Percentiles rank a stretch among this genome's conserved stretches.
Evolutionary conservation across 2,329 filamentous ascomycete genomes (phyloP).

Genomic region (Scedosporium minutisporum): DNA sequence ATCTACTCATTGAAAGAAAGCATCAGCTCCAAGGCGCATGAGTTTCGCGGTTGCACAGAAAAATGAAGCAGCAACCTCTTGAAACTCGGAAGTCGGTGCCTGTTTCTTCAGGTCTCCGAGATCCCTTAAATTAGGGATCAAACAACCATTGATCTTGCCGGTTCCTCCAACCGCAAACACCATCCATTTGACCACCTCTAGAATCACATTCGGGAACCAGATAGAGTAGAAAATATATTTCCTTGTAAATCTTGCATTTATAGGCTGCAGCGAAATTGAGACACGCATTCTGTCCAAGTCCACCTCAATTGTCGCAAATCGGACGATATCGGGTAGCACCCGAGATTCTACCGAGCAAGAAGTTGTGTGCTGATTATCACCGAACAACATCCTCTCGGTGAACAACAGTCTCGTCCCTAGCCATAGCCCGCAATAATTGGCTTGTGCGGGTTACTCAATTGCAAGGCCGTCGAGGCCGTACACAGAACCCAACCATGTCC

Average conservation of each 20-base stretch:
- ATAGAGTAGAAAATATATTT: neutral
- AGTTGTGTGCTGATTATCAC: neutral
- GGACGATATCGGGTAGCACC: neutral
- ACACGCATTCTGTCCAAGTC: too few species aligned
- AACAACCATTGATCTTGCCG: too few species aligned
- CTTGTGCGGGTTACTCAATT: neutral
- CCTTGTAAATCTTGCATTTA: neutral
- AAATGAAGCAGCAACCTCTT: too few species aligned
- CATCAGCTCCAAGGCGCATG: too few species aligned
- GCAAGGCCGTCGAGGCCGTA: neutral
- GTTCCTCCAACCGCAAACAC: too few species aligned
- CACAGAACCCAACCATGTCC: constrained; percentile 8
- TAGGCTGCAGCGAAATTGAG: too few species aligned
- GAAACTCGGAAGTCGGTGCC: too few species aligned
- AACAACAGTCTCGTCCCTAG: neutral
- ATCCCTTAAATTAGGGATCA: too few species aligned
- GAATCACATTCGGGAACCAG: neutral
- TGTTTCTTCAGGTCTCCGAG: too few species aligned
- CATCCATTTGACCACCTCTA: too few species aligned
- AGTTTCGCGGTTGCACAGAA: too few species aligned
- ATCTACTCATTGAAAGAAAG: too few species aligned
- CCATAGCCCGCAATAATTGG: neutral
- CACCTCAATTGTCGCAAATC: neutral
- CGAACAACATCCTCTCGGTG: neutral
- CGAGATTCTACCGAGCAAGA: constrained; percentile 4